Evolutionary conservation across 306 rosid genomes (phyloP).

Genomic region (Quercus robur): DNA sequence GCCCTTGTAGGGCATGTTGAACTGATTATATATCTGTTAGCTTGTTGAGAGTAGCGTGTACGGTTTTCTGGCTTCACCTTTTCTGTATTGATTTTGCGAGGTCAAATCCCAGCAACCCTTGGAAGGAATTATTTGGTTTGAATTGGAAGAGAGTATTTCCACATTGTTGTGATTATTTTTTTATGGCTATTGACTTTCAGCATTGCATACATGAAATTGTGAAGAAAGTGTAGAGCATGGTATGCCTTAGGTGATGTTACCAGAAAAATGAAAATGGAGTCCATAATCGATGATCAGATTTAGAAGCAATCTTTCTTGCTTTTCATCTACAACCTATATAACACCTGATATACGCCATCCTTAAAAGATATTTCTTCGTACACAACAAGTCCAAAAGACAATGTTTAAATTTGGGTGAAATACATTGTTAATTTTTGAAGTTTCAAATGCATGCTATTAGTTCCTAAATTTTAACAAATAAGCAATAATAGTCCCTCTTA

Average conservation of each 20-base stretch:
- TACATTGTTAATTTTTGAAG: too few species aligned
- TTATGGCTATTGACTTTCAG: not conserved
- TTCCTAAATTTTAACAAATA: too few species aligned
- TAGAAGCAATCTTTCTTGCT: too few species aligned
- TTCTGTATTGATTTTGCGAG: constrained; percentile 4
- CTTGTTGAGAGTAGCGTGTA: not conserved
- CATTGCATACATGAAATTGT: not conserved
- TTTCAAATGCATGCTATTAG: too few species aligned
- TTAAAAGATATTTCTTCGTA: too few species aligned
- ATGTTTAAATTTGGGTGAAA: too few species aligned
- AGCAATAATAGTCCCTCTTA: too few species aligned
- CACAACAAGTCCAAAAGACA: not conserved
- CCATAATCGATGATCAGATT: not conserved
- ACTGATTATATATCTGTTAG: not conserved
- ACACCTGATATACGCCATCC: too few species aligned
- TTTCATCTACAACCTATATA: too few species aligned
- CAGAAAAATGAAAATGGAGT: not conserved
- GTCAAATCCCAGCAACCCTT: constrained; percentile 18
- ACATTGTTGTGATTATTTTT: not conserved
- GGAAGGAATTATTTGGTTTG: constrained; percentile 10
- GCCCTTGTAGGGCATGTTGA: not conserved
- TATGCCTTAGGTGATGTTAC: not conserved
- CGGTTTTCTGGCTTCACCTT: not conserved
- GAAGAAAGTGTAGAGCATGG: not conserved
- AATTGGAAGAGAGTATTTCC: constrained; percentile 1